A percentile compares a stretch with the other conserved stretches of the same genome.
phyloP scores from a whole-genome alignment of 2,329 filamentous ascomycete genomes.

The Pseudogymnoascus sp. region DNA sequence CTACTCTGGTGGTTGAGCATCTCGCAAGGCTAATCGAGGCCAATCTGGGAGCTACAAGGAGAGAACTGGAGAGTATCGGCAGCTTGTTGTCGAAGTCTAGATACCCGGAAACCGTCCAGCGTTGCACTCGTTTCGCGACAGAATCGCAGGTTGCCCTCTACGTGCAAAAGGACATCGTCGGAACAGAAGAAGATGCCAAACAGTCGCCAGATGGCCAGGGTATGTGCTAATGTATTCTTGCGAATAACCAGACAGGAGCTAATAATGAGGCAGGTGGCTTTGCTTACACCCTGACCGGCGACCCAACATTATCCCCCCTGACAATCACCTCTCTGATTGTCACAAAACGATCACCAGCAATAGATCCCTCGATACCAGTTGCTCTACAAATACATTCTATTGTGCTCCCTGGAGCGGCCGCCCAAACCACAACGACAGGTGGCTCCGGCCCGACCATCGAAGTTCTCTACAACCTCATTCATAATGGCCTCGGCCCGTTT shows the following conservation, averaged over 20 bases:
- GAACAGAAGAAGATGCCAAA: conserved; percentile 25
- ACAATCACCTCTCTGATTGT: conserved; percentile 82
- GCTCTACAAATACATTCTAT: conserved; percentile 86
- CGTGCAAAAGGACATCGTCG: conserved; percentile 70
- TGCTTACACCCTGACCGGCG: conserved; percentile 71
- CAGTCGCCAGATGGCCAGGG: conserved; percentile 30
- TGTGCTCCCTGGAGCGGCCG: conserved; percentile 77
- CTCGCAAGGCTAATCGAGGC: conserved; percentile 63
- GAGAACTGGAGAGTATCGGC: conserved; percentile 72
- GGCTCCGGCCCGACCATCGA: conserved; percentile 70
- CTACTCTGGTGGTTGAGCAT: conserved; percentile 64
- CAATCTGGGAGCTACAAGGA: conserved; percentile 65
- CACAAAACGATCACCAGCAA: conserved; percentile 80
- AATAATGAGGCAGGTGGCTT: background rate
- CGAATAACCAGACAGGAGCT: conserved; percentile 23
- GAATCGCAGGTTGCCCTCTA: conserved; percentile 86
- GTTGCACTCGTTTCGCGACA: conserved; percentile 81
- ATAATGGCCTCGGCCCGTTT: conserved; percentile 86
- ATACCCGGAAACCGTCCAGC: conserved; percentile 72
- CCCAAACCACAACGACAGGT: conserved; percentile 56
- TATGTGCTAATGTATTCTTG: conserved; percentile 25
- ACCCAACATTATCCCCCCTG: conserved; percentile 72
- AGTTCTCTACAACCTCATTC: conserved; percentile 83
- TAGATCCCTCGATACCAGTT: conserved; percentile 76
- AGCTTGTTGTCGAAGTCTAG: conserved; percentile 72